Conservation (phyloP, 2,329 filamentous ascomycete genomes). For the Nothophoma quercina region DNA sequence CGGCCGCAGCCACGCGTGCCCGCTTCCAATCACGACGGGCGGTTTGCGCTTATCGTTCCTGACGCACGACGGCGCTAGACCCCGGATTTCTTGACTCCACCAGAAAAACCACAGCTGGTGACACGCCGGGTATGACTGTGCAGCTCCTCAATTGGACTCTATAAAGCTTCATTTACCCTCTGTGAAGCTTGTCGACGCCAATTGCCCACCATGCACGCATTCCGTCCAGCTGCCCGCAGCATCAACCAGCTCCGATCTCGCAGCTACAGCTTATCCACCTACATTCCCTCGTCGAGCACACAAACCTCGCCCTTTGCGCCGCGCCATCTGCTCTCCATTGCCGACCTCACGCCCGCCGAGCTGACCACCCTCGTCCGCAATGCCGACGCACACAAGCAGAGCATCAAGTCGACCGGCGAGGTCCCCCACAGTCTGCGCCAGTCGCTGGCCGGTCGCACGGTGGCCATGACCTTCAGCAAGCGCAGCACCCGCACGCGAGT, state of each 20-base stretch:
- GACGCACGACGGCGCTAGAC: constrained; percentile 1
- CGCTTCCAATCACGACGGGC: constrained; percentile 6
- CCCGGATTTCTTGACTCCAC: constrained; percentile 22
- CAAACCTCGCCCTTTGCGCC: constrained; percentile 67
- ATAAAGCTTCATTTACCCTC: constrained; percentile 15
- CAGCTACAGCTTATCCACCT: constrained; percentile 36
- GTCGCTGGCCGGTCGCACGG: constrained; percentile 75
- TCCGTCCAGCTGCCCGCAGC: constrained; percentile 46
- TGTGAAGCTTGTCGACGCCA: not conserved
- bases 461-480: constrained; percentile 98
- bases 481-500: constrained; percentile 91
- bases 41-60: constrained; percentile 1
- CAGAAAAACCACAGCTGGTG: constrained; percentile 22
- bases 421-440: constrained; percentile 66
- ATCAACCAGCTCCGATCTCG: constrained; percentile 35
- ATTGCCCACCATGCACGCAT: constrained; percentile 39
- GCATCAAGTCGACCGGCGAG: constrained; percentile 72
- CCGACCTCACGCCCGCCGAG: constrained; percentile 81
- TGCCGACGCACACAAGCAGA: constrained; percentile 77
- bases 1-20: constrained; percentile 1
- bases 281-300: constrained; percentile 47
- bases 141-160: not conserved
- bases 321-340: constrained; percentile 90
- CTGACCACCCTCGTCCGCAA: constrained; percentile 83
- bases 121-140: constrained; percentile 32